Evolutionary conservation across 2,329 filamentous ascomycete genomes (phyloP), one percentile per base, ranked within the genome.

Genomic region (Pseudocercospora vitis): DNA sequence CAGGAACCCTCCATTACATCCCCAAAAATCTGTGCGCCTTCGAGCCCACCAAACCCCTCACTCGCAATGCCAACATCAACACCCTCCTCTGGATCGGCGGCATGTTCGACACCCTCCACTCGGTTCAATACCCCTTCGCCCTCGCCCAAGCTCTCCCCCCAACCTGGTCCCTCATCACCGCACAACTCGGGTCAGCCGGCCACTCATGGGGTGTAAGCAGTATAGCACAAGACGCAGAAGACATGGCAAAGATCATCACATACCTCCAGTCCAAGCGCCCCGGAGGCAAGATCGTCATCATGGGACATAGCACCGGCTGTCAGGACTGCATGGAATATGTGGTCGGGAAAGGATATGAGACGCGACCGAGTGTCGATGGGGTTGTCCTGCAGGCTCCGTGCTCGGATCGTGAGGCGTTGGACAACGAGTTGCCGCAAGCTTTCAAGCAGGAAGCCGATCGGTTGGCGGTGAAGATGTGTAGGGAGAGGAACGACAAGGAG

Each of bases 341-440:
- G 1, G 56, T 71, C 4, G 67, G 65, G 16, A 46, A 53, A 14
- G 59, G 58, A 9, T 56, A 57, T 6, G 62, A 61, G 16, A 70
- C 72, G 33, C 73, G 81, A 9, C 80, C 82, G 0, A 73, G 53
- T 0, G 73, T 95, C 1, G 83, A 94, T 55, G 91, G 87, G 29
- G 85, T 84, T 45, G 86, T 96, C 39, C 73, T 96, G 50, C 91
- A 95, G 69, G 89, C 86, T 0, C 85, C 88, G 0, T 85, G 91
- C 3, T 89, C 84, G 1, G 90, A 96, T 69, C 79, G 89, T 24
- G 86, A 95, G 68, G 81, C 79, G 0, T 65, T 87, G 8, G 71
- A 71, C 2, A 65, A 73, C 3, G 66, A 79, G 5, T 72, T 82
- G 46, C 68, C 70, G 0, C 64, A 74, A 3, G 71, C 76, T 4